Evolutionary conservation across 208 protist species (phyloP).

Genomic region (Tritrichomonas musculus): DNA sequence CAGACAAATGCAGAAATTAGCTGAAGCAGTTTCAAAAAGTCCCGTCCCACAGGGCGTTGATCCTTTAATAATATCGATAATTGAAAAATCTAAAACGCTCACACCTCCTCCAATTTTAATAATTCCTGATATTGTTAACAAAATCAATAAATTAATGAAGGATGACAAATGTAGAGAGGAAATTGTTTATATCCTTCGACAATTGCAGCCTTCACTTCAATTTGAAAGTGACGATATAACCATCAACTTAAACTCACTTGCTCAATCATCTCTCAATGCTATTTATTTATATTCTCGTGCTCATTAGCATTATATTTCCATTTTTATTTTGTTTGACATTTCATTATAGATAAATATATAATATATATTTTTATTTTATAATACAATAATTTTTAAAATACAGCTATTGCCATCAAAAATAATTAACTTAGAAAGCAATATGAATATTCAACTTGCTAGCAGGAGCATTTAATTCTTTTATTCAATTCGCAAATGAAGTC

Average conservation of each 20-base stretch:
- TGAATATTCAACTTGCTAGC: too few species aligned
- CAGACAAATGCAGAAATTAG: neutral
- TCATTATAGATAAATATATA: too few species aligned
- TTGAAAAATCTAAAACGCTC: neutral
- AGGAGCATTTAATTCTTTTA: too few species aligned
- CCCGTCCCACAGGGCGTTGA: neutral
- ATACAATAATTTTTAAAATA: too few species aligned
- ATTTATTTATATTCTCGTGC: neutral
- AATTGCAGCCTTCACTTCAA: neutral
- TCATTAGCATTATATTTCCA: too few species aligned
- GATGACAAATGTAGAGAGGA: neutral
- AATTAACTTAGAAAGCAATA: too few species aligned
- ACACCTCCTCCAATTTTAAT: neutral
- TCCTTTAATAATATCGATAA: neutral
- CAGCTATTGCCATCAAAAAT: too few species aligned
- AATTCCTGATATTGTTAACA: neutral
- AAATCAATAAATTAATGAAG: neutral
- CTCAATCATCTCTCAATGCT: neutral
- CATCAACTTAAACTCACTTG: neutral
- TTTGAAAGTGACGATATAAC: neutral
- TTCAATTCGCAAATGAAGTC: too few species aligned
- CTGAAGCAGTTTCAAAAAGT: neutral
- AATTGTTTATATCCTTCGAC: neutral
- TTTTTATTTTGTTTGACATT: too few species aligned
- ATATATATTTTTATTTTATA: too few species aligned